Conservation (phyloP, 352 stramenopile species). For the Pythium sp. region DNA sequence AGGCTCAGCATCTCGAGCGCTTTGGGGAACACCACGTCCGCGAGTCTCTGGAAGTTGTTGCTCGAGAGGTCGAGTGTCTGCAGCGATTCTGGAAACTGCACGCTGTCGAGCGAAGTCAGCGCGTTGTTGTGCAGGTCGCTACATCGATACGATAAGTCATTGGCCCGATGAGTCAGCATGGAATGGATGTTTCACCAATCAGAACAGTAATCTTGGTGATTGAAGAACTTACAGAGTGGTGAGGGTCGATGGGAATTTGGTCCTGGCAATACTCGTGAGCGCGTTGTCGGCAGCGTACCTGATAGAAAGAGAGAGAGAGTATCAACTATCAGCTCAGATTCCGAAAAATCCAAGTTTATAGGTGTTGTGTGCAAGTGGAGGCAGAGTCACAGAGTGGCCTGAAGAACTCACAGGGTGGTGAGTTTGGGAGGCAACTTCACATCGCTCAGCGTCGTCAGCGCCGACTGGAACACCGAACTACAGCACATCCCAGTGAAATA, state of each 20-base stretch:
- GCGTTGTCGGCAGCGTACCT: not conserved
- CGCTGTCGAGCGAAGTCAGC: not conserved
- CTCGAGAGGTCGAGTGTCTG: not conserved
- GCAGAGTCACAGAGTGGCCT: not conserved
- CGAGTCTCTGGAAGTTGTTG: not conserved
- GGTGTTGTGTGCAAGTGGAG: not conserved
- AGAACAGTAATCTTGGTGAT: no score
- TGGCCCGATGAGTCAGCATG: no score
- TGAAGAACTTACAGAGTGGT: not conserved
- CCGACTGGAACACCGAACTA: not conserved
- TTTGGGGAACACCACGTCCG: not conserved
- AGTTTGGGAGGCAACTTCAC: not conserved
- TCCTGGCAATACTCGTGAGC: not conserved
- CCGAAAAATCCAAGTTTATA: no score
- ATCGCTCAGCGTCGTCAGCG: not conserved
- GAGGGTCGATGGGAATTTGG: not conserved
- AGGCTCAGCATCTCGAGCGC: not conserved
- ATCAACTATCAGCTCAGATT: no score
- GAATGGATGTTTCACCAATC: no score
- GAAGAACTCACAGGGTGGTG: not conserved
- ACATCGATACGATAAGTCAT: no score
- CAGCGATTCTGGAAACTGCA: not conserved
- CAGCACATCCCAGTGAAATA: no score
- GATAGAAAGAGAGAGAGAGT: not conserved
- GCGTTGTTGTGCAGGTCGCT: constrained; percentile 3